Evolutionary conservation across 768 basidiomycete genomes (phyloP).

Genomic region (Panellus pusillus): DNA sequence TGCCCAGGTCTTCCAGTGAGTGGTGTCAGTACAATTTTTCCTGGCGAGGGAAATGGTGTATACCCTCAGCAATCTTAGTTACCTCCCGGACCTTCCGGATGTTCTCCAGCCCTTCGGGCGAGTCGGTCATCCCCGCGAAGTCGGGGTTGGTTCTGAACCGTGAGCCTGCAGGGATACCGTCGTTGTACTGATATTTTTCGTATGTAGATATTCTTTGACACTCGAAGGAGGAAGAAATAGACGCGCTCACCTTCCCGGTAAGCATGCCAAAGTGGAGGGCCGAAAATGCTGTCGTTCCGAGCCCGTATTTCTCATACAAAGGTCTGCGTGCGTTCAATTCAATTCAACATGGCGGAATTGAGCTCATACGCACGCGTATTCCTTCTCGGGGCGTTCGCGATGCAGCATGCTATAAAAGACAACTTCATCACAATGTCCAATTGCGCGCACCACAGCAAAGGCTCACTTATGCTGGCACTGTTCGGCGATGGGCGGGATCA

Average conservation of each 20-base stretch:
- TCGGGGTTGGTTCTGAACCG: conserved; percentile 60
- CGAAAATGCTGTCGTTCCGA: conserved; percentile 74
- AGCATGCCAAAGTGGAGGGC: conserved; percentile 73
- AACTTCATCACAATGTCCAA: not conserved
- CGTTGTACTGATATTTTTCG: conserved; percentile 51
- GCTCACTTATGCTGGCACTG: conserved; percentile 71
- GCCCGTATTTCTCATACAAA: conserved; percentile 64
- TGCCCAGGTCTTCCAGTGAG: conserved; percentile 47
- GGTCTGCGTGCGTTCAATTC: conserved; percentile 35
- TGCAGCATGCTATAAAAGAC: conserved; percentile 60
- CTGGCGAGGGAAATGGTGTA: not conserved
- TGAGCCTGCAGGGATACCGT: conserved; percentile 72
- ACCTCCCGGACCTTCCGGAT: conserved; percentile 70
- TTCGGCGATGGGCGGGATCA: conserved; percentile 72
- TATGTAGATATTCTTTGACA: too few relatives aligned
- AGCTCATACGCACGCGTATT: conserved; percentile 55
- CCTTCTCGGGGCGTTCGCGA: conserved; percentile 79
- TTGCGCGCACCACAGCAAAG: not conserved
- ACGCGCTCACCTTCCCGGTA: conserved; percentile 45
- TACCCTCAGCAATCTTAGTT: conserved; percentile 62
- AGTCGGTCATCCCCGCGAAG: conserved; percentile 52
- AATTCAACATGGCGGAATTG: not conserved
- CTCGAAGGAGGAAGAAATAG: not conserved
- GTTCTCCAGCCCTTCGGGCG: conserved; percentile 64
- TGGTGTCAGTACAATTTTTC: too few relatives aligned